These are phyloP conservation scores for Fusarium devonianum DNA, from an alignment of 2,329 filamentous ascomycete genomes.

Conservation along the genomic window DNA sequence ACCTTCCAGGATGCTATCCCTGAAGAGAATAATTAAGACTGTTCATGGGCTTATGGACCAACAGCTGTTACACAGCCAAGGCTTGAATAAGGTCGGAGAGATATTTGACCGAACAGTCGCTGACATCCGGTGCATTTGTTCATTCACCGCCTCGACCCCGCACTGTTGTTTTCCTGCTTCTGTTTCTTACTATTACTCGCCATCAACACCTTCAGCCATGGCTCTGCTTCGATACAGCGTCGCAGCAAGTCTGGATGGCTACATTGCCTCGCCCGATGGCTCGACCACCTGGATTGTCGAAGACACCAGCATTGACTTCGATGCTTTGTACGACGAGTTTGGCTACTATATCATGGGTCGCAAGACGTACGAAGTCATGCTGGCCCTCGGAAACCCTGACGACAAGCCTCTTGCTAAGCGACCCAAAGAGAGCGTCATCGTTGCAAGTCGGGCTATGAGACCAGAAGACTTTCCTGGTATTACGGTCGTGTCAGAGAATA, in stretches of 20 bases:
- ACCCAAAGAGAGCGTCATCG: slow-evolving; percentile 38
- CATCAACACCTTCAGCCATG: slow-evolving; percentile 16
- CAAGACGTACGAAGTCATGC: slow-evolving; percentile 46
- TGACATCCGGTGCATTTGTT: too few species aligned
- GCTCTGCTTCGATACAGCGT: slow-evolving; percentile 44
- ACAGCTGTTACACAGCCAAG: too few species aligned
- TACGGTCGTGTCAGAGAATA: slow-evolving; percentile 35
- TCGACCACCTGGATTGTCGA: slow-evolving; percentile 44
- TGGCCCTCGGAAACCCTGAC: slow-evolving; percentile 4
- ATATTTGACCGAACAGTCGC: neutral
- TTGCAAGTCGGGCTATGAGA: slow-evolving; percentile 38
- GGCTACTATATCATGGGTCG: slow-evolving; percentile 48
- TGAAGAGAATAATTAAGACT: too few species aligned
- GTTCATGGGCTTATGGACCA: too few species aligned
- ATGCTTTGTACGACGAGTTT: slow-evolving; percentile 43
- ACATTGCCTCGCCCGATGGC: slow-evolving; percentile 44
- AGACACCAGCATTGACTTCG: slow-evolving; percentile 46
- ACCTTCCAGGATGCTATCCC: too few species aligned
- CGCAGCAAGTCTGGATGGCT: slow-evolving; percentile 47
- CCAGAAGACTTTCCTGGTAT: slow-evolving; percentile 31
- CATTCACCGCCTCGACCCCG: too few species aligned
- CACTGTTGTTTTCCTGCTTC: too few species aligned
- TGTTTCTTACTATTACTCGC: neutral
- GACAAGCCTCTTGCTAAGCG: slow-evolving; percentile 34
- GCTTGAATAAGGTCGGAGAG: neutral